phyloP scores from a whole-genome alignment of 495 filamentous ascomycete species.

The Aspergillus nidulans region DNA sequence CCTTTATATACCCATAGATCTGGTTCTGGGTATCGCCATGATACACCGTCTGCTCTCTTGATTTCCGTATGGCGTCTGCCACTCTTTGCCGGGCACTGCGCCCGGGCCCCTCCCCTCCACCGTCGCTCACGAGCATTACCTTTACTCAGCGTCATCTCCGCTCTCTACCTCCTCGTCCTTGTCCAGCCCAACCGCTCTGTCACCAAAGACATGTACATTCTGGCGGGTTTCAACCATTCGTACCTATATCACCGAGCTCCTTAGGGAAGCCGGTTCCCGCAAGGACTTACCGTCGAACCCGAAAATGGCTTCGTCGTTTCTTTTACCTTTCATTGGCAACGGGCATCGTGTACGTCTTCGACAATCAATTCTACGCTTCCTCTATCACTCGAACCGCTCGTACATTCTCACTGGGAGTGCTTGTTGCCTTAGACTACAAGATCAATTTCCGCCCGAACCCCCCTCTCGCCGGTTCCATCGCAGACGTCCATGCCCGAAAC shows the following conservation, averaged over 20 bases:
- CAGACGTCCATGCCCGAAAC: slow-evolving; percentile 71
- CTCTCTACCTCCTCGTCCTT: slow-evolving; percentile 12
- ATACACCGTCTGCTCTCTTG: neutral
- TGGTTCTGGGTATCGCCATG: neutral
- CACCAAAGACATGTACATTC: slow-evolving; percentile 26
- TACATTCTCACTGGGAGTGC: slow-evolving; percentile 72
- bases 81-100: slow-evolving; percentile 27
- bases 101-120: neutral
- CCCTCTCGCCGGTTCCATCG: slow-evolving; percentile 59
- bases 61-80: slow-evolving; percentile 22
- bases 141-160: slow-evolving; percentile 1
- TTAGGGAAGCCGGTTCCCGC: slow-evolving; percentile 68
- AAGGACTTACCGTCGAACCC: slow-evolving; percentile 57
- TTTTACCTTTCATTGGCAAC: slow-evolving; percentile 55
- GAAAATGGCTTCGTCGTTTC: slow-evolving; percentile 72
- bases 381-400: slow-evolving; percentile 72
- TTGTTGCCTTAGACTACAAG: slow-evolving; percentile 91
- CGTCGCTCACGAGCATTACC: neutral
- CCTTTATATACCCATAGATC: neutral
- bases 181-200: slow-evolving; percentile 10
- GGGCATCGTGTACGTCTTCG: slow-evolving; percentile 60
- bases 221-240: slow-evolving; percentile 60
- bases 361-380: slow-evolving; percentile 70
- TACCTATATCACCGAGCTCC: slow-evolving; percentile 74
- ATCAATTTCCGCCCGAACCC: slow-evolving; percentile 87